These are phyloP conservation scores for Blastomyces emzantsi DNA, from an alignment of 2,329 filamentous ascomycete species.

Conservation along the genomic window DNA sequence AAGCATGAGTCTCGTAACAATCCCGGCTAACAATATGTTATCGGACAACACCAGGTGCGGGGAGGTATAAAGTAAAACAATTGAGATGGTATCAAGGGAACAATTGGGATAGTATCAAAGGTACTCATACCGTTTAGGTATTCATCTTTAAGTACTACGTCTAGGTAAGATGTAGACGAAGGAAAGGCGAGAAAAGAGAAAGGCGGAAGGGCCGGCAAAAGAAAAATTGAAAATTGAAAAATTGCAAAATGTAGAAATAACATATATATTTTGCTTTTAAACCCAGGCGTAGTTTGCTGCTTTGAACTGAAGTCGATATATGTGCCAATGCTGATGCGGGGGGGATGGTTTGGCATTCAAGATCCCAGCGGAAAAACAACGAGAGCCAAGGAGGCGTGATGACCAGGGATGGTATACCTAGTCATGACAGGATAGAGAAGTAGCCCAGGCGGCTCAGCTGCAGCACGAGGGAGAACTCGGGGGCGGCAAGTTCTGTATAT, in stretches of 20 bases:
- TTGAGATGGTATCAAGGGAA: no score
- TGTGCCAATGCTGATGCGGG: neutral
- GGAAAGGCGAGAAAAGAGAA: neutral
- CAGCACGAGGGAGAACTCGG: neutral
- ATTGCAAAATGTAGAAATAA: neutral
- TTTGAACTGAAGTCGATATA: constrained; percentile 3
- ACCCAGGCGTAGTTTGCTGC: neutral
- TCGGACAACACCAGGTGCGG: neutral
- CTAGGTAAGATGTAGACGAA: neutral
- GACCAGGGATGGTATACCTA: constrained; percentile 1
- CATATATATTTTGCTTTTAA: neutral
- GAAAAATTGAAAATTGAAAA: constrained; percentile 6
- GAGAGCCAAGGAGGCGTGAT: neutral
- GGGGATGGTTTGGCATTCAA: neutral
- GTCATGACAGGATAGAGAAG: neutral
- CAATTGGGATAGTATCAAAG: neutral
- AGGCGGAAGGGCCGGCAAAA: no score
- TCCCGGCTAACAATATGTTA: neutral
- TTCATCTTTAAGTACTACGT: no score
- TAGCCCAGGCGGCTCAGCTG: neutral
- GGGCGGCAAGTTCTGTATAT: neutral
- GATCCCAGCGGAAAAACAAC: neutral
- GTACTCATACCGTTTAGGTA: neutral
- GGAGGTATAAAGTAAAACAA: neutral
- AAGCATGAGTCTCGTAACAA: neutral